Conservation (phyloP, 768 basidiomycete species). For the Amanita molliuscula region DNA sequence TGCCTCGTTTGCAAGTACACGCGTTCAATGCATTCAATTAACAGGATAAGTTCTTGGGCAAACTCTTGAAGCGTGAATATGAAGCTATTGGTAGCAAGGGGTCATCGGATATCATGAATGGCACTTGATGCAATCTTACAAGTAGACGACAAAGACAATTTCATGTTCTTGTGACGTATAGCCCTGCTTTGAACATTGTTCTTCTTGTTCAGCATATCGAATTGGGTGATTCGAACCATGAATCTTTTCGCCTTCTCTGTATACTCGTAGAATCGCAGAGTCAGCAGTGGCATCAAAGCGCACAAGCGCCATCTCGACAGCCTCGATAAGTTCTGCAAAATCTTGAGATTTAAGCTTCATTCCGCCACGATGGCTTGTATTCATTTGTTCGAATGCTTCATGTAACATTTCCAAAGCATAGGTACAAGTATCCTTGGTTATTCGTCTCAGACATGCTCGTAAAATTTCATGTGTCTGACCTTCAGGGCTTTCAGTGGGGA, state of each 20-base stretch:
- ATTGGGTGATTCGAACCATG: not conserved
- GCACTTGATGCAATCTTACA: conserved; percentile 42
- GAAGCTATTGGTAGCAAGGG: conserved; percentile 43
- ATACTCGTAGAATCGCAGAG: conserved; percentile 70
- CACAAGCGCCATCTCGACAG: conserved; percentile 57
- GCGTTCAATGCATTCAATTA: conserved; percentile 76
- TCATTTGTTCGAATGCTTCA: not conserved
- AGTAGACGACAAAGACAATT: conserved; percentile 82
- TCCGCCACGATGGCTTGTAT: not conserved
- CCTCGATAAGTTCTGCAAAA: conserved; percentile 53
- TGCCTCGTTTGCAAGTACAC: conserved; percentile 60
- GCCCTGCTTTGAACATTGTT: conserved; percentile 13
- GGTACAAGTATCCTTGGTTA: not conserved
- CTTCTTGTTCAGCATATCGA: not conserved
- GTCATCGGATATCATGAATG: conserved; percentile 1
- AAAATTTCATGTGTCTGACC: conserved; percentile 28
- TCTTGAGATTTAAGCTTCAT: conserved; percentile 39
- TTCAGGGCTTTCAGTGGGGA: conserved; percentile 68
- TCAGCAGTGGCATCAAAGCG: conserved; percentile 80
- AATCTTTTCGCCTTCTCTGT: conserved; percentile 29
- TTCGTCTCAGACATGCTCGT: not conserved
- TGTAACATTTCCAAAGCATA: not conserved
- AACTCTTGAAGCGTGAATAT: conserved; percentile 97
- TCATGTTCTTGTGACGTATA: conserved; percentile 54
- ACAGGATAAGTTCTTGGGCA: conserved; percentile 66